Conservation (phyloP, 192 early-diverging fungal species). For the Podila clonocystis region DNA sequence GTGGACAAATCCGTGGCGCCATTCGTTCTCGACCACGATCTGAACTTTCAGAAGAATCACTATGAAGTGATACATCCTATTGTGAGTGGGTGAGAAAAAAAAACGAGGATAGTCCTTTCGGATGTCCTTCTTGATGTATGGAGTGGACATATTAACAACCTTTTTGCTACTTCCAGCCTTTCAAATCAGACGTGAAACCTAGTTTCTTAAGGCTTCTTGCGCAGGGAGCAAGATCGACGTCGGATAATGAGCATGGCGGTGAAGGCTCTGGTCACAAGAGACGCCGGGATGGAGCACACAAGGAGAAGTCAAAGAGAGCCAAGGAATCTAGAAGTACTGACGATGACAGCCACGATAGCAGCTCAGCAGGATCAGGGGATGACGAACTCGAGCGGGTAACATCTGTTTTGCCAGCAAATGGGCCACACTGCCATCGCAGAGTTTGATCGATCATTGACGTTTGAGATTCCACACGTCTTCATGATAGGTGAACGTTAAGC, state of each 20-base stretch:
- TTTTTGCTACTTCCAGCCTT: slow-evolving; percentile 14
- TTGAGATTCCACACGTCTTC: background rate
- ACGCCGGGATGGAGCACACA: slow-evolving; percentile 25
- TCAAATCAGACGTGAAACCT: slow-evolving; percentile 32
- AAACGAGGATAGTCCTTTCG: background rate
- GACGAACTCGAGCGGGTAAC: slow-evolving; percentile 33
- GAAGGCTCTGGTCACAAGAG: slow-evolving; percentile 34
- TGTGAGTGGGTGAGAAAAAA: slow-evolving; percentile 32
- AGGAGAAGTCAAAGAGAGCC: slow-evolving; percentile 42
- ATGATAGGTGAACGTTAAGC: slow-evolving; percentile 38
- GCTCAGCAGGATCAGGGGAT: slow-evolving; percentile 38
- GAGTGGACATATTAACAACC: background rate
- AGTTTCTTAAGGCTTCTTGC: slow-evolving; percentile 41
- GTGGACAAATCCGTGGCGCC: slow-evolving; percentile 54
- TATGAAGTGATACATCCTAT: slow-evolving; percentile 56
- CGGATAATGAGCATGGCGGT: slow-evolving; percentile 31
- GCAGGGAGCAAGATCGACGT: slow-evolving; percentile 5
- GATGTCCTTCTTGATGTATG: background rate
- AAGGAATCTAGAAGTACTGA: slow-evolving; percentile 37
- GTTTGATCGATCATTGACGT: too few relatives aligned
- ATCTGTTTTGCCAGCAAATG: background rate
- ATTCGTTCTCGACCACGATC: slow-evolving; percentile 57
- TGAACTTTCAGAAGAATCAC: slow-evolving; percentile 61
- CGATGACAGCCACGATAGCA: slow-evolving; percentile 41
- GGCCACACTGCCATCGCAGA: background rate